Base-by-base conservation (phyloP, 345 rosid species). In the Citrus maxima region DNA sequence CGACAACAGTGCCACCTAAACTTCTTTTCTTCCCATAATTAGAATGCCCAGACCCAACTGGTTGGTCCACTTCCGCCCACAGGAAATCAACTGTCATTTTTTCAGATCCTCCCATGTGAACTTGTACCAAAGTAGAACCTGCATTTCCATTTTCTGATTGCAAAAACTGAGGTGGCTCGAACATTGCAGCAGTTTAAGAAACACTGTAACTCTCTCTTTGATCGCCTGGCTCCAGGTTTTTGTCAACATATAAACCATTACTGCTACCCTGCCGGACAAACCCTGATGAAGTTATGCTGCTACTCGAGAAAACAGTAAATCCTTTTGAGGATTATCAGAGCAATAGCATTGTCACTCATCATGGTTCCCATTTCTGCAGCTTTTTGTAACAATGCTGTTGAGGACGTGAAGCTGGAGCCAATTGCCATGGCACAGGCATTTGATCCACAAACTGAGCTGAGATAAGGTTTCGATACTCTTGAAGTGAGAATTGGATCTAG, bases 361-460 rank as follows among this genome's bases (percentile, higher is more conserved):
- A 84, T 89, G 3, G 92, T 83, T 25, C 90, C 92, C 89, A 87
- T 89, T 79, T 87, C 89, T 10, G 92, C 85, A 16, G 91, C 91
- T 80, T 84, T 87, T 78, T 89, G 92, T 56, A 90, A 73, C 81
- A 87, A 75, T 19, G 94, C 92, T 22, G 91, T 90, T 63, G 94
- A 91, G 22, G 92, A 89, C 4, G 85, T 84, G 78, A 76, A 82
- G 40, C 81, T 68, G 25, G 86, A 79, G 19, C 82, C 87, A 19
- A 73, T 67, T 27, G 66, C 79, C 46, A 83, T 49, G 24, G 78
- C 28, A 60, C 84, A 64, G 70, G 80, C 67, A 42, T 61, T 74
- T 38, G 88, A 75, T 67, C 80, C 85, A 28, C 65, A 77, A 19
- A 70, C n/a, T 13, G 79, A 42, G 69, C 61, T 58, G 37, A 78